Base-by-base conservation (phyloP, 1,139 yeast genomes). In the Kluyveromyces sp. region DNA sequence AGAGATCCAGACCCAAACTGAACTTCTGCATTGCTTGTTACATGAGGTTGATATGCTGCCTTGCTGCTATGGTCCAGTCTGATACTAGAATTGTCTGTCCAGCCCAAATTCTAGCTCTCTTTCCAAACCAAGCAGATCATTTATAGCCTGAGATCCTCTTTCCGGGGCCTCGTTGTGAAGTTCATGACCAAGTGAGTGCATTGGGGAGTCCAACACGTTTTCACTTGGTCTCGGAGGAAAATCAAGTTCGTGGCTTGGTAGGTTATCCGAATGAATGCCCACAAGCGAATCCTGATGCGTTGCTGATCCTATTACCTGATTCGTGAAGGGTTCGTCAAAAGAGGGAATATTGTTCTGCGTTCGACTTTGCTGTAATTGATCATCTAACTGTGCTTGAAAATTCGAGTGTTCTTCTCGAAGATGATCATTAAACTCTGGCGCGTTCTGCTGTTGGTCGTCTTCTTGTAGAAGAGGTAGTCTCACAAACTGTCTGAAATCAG, bases 401-500 rank as follows among this genome's bases (percentile, higher is more conserved):
- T 31, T 51, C 56, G 26, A 13, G 11, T 31, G 29, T 7, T 38
- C 20, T 45, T 50, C 57, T 38, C 51, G 56, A 26, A 41, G 51
- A 15, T 48, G 50, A 39, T 49, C 52, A 18, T 47, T 47, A 18
- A 44, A 51, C 25, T 49, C 53, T 26, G 49, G 54, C n/a, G 50
- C 53, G 4, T 30, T 30, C 12, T 30, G 33, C 16, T 30, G 33
- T 36, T 54, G 60, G 13, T 50, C 57, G 31, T 56, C 57, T 12
- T 53, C 51, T 16, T 47, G 48, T 38, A 79, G 66, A 17, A 60
- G 46, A 3, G 95, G 94, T 57, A 75, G 77, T 57, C 94, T 68
- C 9, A 89, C 96, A 66, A 81, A 79, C 37, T 78, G 86, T 53
- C 97, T 74, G 61, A 92, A 89, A 20, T 74, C 68, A 45, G 73